Percentiles rank a stretch among this genome's conserved stretches.
Evolutionary conservation across 352 stramenopile species (phyloP).

Genomic region (Globisporangium acanthophoron): DNA sequence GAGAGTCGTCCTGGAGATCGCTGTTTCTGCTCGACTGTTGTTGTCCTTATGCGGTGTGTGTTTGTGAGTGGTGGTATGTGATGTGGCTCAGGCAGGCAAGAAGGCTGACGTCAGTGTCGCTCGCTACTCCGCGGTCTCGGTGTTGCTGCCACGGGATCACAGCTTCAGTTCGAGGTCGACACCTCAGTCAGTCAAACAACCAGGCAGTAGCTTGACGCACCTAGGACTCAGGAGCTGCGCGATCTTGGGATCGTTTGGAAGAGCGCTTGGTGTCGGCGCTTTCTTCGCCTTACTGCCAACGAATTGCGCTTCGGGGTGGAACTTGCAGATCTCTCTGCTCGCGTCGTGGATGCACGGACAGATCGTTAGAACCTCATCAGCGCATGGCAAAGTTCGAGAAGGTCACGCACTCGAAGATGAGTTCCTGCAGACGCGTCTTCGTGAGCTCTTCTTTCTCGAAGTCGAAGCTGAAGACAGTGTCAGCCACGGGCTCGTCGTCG

Average conservation of each 20-base stretch:
- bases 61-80: neutral
- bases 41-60: neutral
- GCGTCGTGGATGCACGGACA: no score
- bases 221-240: slow-evolving; percentile 51
- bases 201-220: slow-evolving; percentile 13
- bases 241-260: slow-evolving; percentile 23
- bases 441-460: slow-evolving; percentile 86
- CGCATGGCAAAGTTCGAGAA: neutral
- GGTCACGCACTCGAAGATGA: slow-evolving; percentile 78
- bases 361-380: neutral
- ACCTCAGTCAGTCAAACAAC: neutral
- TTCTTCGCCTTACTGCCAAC: slow-evolving; percentile 5
- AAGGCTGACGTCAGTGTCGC: neutral
- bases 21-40: neutral
- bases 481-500: slow-evolving; percentile 88
- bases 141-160: slow-evolving; percentile 2
- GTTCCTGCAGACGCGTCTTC: slow-evolving; percentile 75
- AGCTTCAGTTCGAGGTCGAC: neutral
- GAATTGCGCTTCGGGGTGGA: slow-evolving; percentile 45
- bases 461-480: slow-evolving; percentile 80
- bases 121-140: slow-evolving; percentile 6
- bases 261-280: neutral
- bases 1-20: neutral
- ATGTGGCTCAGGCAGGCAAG: neutral
- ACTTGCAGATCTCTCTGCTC: slow-evolving; percentile 5